Evolutionary conservation across 495 filamentous ascomycete genomes (phyloP).

Genomic region (Aspergillus sclerotiicarbonarius): DNA sequence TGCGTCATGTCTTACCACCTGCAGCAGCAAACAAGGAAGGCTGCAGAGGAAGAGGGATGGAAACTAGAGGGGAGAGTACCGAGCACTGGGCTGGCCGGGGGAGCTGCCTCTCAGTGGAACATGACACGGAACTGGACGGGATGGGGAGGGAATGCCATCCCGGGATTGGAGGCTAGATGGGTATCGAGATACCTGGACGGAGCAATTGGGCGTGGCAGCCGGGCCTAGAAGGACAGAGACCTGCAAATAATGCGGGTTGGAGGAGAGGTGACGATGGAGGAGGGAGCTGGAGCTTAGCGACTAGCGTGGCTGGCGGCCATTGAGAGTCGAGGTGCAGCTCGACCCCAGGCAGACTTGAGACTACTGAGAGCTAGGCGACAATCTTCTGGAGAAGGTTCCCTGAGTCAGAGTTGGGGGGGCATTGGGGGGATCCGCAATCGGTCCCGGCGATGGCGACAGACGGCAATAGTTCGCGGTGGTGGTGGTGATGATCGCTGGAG

Average conservation of each 20-base stretch:
- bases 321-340: not conserved
- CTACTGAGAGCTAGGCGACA: not conserved
- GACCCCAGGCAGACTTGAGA: not conserved
- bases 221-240: not conserved
- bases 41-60: not conserved
- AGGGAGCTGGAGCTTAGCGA: not conserved
- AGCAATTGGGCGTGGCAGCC: not conserved
- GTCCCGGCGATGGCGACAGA: constrained; percentile 16
- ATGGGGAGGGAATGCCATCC: not conserved
- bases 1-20: not conserved
- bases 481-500: too few relatives aligned
- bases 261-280: not conserved
- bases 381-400: not conserved
- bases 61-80: not conserved
- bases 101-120: not conserved
- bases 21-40: not conserved
- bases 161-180: not conserved
- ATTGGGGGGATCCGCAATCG: constrained; percentile 16
- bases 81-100: not conserved
- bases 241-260: not conserved
- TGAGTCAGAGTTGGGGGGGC: not conserved
- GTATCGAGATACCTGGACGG: not conserved
- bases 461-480: constrained; percentile 10
- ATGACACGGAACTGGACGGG: not conserved
- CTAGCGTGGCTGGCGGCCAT: not conserved